Evolutionary conservation across 208 protist species (phyloP), one percentile per base, ranked within the genome.

Genomic region (Acanthamoeba sp.): DNA sequence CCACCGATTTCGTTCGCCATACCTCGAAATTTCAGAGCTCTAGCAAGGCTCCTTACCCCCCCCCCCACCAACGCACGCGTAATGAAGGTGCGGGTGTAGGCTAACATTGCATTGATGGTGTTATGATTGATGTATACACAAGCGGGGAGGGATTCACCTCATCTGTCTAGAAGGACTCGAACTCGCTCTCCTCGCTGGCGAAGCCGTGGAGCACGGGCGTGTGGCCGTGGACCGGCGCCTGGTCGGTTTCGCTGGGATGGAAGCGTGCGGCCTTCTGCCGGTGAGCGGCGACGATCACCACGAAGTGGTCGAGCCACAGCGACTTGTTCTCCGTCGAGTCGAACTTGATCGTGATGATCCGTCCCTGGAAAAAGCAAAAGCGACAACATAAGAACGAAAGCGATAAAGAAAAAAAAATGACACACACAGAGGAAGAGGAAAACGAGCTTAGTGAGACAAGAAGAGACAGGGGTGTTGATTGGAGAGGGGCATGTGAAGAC

Each of bases 271-370:
- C 59, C 45, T 93, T 76, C 71, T 93, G 48, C 27, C 69, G 36
- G 48, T 93, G 69, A 7, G 71, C 42, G 40, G 40, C 40, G 27
- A 82, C 90, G 40, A 82, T 82, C 12, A 62, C 90, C 90, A 93
- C 90, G 76, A 93, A 93, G 90, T 76, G 66, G 40, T 62, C 66
- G 27, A 93, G 45, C 90, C 90, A 93, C 24, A 38, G 29, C 4
- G 29, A 45, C 66, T 93, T 93, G 45, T 16, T 82, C 45, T 76
- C 66, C 24, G 66, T 40, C 16, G 90, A 38, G 66, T 52, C 50
- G 66, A 93, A 93, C 90, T 93, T 93, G 59, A 93, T 82, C 38
- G 66, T 84, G 1, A 93, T 76, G 66, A 93, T 42, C 29, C 90
- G 29, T 42, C 90, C 90, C 59, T 87, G 66, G 1, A n/a, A 69